Evolutionary conservation across 768 basidiomycete genomes (phyloP).

Genomic region (Mycena vulgaris): DNA sequence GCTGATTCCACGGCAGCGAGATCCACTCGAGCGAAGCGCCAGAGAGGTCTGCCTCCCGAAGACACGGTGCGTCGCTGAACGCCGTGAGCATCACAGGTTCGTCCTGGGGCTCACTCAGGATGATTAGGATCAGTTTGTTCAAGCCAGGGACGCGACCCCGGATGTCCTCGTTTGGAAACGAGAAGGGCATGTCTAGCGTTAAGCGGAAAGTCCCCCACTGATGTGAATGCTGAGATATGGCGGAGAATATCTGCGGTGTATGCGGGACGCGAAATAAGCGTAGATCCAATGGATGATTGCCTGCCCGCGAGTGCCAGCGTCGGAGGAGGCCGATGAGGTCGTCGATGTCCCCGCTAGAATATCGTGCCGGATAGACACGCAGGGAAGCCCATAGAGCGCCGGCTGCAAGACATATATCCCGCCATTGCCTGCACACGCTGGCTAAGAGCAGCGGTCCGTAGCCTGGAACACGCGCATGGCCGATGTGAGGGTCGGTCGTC

Average conservation of each 20-base stretch:
- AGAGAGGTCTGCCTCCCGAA: neutral
- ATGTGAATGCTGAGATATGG: neutral
- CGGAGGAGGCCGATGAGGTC: neutral
- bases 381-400: neutral
- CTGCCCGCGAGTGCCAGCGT: neutral
- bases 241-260: neutral
- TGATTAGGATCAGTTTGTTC: neutral
- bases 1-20: constrained; percentile 4
- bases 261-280: neutral
- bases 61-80: constrained; percentile 6
- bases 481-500: neutral
- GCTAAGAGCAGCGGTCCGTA: neutral
- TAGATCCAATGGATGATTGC: neutral
- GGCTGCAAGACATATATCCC: neutral
- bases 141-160: neutral
- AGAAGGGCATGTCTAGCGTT: neutral
- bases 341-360: neutral
- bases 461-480: neutral
- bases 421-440: neutral
- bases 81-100: neutral
- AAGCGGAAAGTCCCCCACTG: neutral
- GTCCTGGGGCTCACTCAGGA: neutral
- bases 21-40: neutral
- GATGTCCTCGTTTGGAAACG: neutral
- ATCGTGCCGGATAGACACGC: neutral